phyloP scores from a whole-genome alignment of 2,329 filamentous ascomycete genomes.

The Pseudogymnoascus verrucosus region DNA sequence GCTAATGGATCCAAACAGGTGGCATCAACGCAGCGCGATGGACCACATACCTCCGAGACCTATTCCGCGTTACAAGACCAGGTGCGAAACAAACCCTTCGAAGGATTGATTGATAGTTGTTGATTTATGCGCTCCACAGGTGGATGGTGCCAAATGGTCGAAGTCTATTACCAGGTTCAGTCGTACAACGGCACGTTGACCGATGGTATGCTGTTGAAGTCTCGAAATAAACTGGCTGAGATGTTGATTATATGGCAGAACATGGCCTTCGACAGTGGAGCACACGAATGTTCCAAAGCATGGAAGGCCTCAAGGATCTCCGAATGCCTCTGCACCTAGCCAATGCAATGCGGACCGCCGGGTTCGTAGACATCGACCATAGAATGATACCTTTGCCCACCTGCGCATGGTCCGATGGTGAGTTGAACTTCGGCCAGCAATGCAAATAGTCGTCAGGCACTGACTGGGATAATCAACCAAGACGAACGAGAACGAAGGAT shows the following conservation, averaged over 20 bases:
- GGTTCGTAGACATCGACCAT: constrained; percentile 60
- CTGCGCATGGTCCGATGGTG: constrained; percentile 62
- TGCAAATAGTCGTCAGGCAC: constrained; percentile 2
- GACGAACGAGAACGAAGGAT: constrained; percentile 45
- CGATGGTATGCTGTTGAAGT: constrained; percentile 37
- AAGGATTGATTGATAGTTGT: background rate
- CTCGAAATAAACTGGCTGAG: constrained; percentile 13
- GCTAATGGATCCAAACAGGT: constrained; percentile 28
- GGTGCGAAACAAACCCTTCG: constrained; percentile 24
- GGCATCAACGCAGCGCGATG: constrained; percentile 69
- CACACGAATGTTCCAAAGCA: constrained; percentile 50
- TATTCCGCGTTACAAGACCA: constrained; percentile 61
- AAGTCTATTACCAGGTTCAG: constrained; percentile 77
- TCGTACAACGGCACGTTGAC: constrained; percentile 76
- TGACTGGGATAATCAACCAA: constrained; percentile 22
- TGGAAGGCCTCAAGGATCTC: constrained; percentile 58
- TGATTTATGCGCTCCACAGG: constrained; percentile 23
- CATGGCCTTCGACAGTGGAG: constrained; percentile 64
- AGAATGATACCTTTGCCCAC: constrained; percentile 59
- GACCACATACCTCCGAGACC: constrained; percentile 67
- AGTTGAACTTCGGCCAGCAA: constrained; percentile 19
- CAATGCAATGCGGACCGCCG: constrained; percentile 34
- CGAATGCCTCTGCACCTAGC: constrained; percentile 52
- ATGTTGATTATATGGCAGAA: constrained; percentile 30
- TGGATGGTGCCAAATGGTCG: constrained; percentile 85